Evolutionary conservation across 768 basidiomycete genomes (phyloP), one percentile per base, ranked within the genome.

Genomic region (Russula griseocarnosa): DNA sequence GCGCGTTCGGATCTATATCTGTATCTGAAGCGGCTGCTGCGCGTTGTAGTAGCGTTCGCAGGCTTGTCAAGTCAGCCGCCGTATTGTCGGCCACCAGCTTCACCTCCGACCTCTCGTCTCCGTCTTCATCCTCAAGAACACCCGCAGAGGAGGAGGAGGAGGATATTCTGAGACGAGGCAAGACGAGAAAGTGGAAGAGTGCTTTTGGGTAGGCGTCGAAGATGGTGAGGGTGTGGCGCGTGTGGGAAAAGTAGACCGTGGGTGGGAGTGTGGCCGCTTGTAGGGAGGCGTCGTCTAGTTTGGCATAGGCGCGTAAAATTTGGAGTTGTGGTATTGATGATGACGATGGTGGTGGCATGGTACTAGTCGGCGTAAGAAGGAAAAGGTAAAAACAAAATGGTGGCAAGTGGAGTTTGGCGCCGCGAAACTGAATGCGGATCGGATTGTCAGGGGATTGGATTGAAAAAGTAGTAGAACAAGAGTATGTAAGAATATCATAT

Each of bases 131-230:
- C 1, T 28, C n/a, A n/a, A n/a, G n/a, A n/a, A n/a, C n/a, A n/a
- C n/a, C n/a, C n/a, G n/a, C n/a, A n/a, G n/a, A 5, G 30, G 30
- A 6, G 30, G 30, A 30, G 30, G 7, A 30, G 30, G 30, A 30
- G 30, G 30, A 5, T 30, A 68, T 65, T 73, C 57, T 61, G 79
- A 66, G 70, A 46, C 80, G 75, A 18, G 94, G 94, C n/a, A 96
- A 79, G 60, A 96, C 74, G 50, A 97, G 81, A 71, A 94, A 89
- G 75, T 97, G 94, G 73, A 92, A 95, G 60, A 85, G 87, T 5
- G 90, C 86, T 74, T 94, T 94, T 5, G 89, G 89, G 71, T 79
- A 94, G 30, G 77, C 81, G 75, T 94, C 92, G 70, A 84, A 88
- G 58, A 94, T 76, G 6, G 86, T 87, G 52, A 92, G 68, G 9